Evolutionary conservation across 2,329 filamentous ascomycete genomes (phyloP).

Genomic region (Fusarium newnesense): DNA sequence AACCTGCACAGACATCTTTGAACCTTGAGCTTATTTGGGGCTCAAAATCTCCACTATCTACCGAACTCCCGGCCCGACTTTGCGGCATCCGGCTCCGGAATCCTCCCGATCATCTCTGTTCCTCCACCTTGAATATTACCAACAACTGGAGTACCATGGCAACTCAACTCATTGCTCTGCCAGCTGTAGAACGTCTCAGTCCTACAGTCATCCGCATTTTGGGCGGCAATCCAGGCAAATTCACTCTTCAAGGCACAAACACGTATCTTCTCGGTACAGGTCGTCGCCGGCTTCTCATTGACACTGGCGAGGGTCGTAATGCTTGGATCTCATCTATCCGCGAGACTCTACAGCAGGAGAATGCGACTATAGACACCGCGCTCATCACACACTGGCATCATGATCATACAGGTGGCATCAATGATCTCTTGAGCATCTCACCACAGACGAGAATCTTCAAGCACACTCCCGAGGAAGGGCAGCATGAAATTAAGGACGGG

Average conservation of each 20-base stretch:
- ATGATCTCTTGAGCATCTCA: constrained; percentile 72
- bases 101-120: constrained; percentile 13
- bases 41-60: constrained; percentile 13
- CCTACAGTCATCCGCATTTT: constrained; percentile 83
- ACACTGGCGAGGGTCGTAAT: constrained; percentile 85
- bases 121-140: neutral
- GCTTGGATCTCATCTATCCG: constrained; percentile 77
- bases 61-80: constrained; percentile 20
- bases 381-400: constrained; percentile 93
- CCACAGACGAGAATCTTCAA: constrained; percentile 75
- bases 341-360: constrained; percentile 72
- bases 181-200: constrained; percentile 81
- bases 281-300: constrained; percentile 78
- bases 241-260: constrained; percentile 83
- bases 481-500: constrained; percentile 59
- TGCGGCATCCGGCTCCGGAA: constrained; percentile 24
- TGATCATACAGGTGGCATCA: constrained; percentile 84
- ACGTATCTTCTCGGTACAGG: constrained; percentile 92
- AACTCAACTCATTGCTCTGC: constrained; percentile 70
- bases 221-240: constrained; percentile 90
- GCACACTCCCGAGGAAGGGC: constrained; percentile 63
- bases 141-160: constrained; percentile 60
- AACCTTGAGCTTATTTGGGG: neutral
- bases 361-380: constrained; percentile 73
- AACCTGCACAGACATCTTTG: neutral